A percentile compares a stretch with the other conserved stretches of the same genome.
phyloP scores from a whole-genome alignment of 805 yeast species.

The Starmerella potacharoeniae region DNA sequence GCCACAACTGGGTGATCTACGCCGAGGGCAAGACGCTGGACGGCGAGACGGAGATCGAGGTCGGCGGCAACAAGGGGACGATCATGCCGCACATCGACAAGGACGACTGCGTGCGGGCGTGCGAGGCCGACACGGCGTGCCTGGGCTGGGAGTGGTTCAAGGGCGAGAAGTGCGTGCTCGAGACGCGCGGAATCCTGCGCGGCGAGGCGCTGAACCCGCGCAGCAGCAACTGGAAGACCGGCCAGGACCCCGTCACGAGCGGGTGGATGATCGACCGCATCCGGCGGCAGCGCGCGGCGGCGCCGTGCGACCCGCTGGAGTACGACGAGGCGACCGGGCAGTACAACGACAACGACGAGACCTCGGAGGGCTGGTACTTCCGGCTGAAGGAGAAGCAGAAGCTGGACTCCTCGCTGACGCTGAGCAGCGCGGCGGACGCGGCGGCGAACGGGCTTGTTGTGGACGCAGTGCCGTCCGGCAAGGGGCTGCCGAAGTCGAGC shows the following conservation, averaged over 20 bases:
- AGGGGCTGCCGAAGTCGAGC: neutral
- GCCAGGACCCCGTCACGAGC: slow-evolving; percentile 11
- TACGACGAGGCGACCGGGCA: neutral
- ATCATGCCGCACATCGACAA: slow-evolving; percentile 17
- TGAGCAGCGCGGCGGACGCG: neutral
- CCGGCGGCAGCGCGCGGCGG: slow-evolving; percentile 17
- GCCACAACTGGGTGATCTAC: slow-evolving; percentile 22
- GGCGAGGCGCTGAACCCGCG: slow-evolving; percentile 14
- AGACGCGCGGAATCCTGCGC: slow-evolving; percentile 9
- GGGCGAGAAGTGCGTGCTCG: slow-evolving; percentile 15
- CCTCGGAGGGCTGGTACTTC: slow-evolving; percentile 6
- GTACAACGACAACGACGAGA: slow-evolving; percentile 1
- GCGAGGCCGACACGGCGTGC: slow-evolving; percentile 13
- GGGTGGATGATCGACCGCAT: slow-evolving; percentile 30
- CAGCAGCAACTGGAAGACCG: slow-evolving; percentile 1
- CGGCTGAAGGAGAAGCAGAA: slow-evolving; percentile 1
- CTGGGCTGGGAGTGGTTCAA: slow-evolving; percentile 18
- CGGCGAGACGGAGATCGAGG: neutral
- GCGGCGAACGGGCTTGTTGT: neutral
- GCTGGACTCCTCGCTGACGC: neutral
- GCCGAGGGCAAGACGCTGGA: neutral
- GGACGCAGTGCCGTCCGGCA: neutral
- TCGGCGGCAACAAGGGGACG: neutral
- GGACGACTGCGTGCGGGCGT: slow-evolving; percentile 12
- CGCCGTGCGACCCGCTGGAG: slow-evolving; percentile 22